Base-by-base conservation (phyloP, 768 basidiomycete genomes). In the Hygrophoropsis aurantiaca region DNA sequence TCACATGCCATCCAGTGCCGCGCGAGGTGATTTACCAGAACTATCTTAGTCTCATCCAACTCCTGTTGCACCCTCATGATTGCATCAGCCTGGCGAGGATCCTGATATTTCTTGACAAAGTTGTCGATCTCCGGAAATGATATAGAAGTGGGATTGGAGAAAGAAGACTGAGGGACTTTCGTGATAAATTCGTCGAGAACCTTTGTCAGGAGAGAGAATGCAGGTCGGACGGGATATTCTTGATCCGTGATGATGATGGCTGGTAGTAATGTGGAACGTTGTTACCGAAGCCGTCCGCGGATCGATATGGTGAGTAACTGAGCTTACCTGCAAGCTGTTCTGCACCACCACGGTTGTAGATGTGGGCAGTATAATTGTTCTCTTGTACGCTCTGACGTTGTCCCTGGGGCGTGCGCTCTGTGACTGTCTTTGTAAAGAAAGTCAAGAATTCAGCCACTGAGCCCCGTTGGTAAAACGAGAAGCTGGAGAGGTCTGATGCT, bases 31-130 rank as follows among this genome's bases (percentile, higher is more conserved):
- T 89, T 50, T 58, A 95, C 94, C 67, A 99, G 72, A 38, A 98
- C 83, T 56, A 99, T 95, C 86, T 99, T 99, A 3, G 97, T 98
- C 74, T 99, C 97, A 65, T 99, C 97, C 44, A 99, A 71, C 64
- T 99, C 97, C 61, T 93, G 88, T 67, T 99, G 97, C 11, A 99
- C 97, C 54, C 86, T 81, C 94, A 98, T 95, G 62, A 99, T 97
- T 16, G 90, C 87, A 72, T 99, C 95, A 5, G 95, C 95, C 70
- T 97, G 93, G 54, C 84, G 80, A 9, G 95, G 95, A 68, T 99
- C 95, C 70, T 99, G 95, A 65, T 97, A 98, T 69, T 93, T 95
- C 64, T 81, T 74, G 35, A 97, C 69, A 64, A 93, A 97, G 5
- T 74, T 77, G 37, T 80, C 74, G 60, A 87, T 80, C 58, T 82